Conservation (phyloP, 306 rosid genomes). For the Glycine tomentella region DNA sequence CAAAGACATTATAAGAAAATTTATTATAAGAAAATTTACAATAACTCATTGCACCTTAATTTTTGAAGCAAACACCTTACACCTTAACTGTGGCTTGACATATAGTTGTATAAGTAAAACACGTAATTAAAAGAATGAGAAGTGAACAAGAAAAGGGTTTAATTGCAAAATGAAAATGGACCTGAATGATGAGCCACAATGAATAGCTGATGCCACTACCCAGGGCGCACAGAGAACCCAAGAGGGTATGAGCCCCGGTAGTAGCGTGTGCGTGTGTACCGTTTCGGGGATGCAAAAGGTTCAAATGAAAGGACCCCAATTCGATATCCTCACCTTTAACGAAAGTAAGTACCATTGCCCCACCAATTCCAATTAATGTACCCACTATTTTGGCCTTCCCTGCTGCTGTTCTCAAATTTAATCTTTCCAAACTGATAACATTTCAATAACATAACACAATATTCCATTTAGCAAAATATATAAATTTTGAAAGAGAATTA, state of each 20-base stretch:
- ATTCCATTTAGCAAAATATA: too few relatives aligned
- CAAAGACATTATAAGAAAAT: too few relatives aligned
- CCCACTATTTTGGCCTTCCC: slow-evolving; percentile 65
- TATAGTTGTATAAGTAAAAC: background rate
- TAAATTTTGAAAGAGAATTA: background rate
- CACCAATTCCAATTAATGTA: slow-evolving; percentile 53
- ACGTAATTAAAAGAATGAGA: background rate
- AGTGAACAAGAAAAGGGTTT: too few relatives aligned
- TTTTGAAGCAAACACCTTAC: too few relatives aligned
- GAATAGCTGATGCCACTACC: slow-evolving; percentile 46
- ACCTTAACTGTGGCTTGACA: too few relatives aligned
- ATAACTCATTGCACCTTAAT: too few relatives aligned
- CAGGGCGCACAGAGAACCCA: slow-evolving; percentile 42
- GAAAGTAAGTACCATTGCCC: slow-evolving; percentile 68
- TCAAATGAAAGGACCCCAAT: slow-evolving; percentile 36
- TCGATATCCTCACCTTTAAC: slow-evolving; percentile 54
- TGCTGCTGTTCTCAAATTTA: slow-evolving; percentile 40
- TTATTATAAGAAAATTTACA: too few relatives aligned
- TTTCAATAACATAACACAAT: background rate
- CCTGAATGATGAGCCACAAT: slow-evolving; percentile 67
- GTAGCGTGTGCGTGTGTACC: background rate
- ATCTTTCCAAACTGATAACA: slow-evolving; percentile 50
- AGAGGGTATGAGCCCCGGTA: background rate
- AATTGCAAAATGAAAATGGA: too few relatives aligned
- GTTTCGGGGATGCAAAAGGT: slow-evolving; percentile 33